A percentile compares a stretch with the other conserved stretches of the same genome.
phyloP scores from a whole-genome alignment of 345 rosid species.

The Turnera subulata region DNA sequence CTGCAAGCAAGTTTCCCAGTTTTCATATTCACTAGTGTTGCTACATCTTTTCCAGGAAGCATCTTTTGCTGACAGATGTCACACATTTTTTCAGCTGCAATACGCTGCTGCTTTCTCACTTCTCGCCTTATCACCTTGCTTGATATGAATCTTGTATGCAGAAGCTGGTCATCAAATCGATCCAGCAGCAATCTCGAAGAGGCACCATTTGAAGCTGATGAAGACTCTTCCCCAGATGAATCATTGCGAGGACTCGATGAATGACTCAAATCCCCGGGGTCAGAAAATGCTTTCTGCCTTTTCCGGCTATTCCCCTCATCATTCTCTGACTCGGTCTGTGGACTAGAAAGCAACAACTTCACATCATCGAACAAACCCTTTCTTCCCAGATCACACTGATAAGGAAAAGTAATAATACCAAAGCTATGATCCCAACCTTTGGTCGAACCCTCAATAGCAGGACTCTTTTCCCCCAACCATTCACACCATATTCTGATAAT shows the following conservation, averaged over 20 bases:
- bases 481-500: conserved; percentile 82
- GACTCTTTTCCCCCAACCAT: conserved; percentile 62
- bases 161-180: conserved; percentile 51
- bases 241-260: conserved; percentile 53
- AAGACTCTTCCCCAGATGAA: conserved; percentile 67
- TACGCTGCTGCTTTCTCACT: conserved; percentile 70
- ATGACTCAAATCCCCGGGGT: conserved; percentile 67
- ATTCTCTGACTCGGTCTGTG: conserved; percentile 30
- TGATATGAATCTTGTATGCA: conserved; percentile 49
- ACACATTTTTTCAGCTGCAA: conserved; percentile 82
- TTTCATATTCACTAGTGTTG: conserved; percentile 68
- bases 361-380: conserved; percentile 55
- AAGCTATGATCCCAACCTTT: conserved; percentile 37
- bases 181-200: conserved; percentile 48
- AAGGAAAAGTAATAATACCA: conserved; percentile 11
- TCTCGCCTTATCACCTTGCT: conserved; percentile 64
- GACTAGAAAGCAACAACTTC: conserved; percentile 49
- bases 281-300: conserved; percentile 72
- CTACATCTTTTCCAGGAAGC: conserved; percentile 80
- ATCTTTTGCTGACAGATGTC: conserved; percentile 90
- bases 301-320: conserved; percentile 37
- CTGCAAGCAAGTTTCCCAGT: conserved; percentile 79
- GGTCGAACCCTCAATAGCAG: conserved; percentile 27
- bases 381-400: conserved; percentile 57
- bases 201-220: conserved; percentile 33